phyloP scores from a whole-genome alignment of 2,329 filamentous ascomycete species.

The Aspergillus hortae region DNA sequence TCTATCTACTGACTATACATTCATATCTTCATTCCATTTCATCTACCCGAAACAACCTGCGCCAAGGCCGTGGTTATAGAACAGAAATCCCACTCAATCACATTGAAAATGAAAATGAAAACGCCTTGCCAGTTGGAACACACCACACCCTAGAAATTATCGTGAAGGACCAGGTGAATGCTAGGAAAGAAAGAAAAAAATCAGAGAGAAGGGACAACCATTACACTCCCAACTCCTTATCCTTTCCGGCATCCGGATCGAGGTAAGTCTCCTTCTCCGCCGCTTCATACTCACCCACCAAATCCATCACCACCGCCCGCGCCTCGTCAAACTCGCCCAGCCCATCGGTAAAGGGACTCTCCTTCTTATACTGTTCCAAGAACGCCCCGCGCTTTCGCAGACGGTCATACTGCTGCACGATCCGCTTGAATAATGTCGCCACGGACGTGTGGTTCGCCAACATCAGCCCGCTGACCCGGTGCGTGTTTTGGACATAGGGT shows the following conservation, averaged over 20 bases:
- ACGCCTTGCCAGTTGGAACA: constrained; percentile 13
- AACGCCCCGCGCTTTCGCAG: constrained; percentile 97
- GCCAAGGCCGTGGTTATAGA: constrained; percentile 2
- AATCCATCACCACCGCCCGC: constrained; percentile 81
- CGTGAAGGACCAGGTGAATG: constrained; percentile 3
- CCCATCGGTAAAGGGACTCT: constrained; percentile 86
- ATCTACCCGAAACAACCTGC: not conserved
- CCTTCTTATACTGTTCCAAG: constrained; percentile 93
- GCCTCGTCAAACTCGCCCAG: constrained; percentile 94
- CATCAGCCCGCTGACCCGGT: constrained; percentile 95
- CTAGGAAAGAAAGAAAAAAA: constrained; percentile 12
- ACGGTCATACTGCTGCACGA: constrained; percentile 86
- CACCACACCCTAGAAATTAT: constrained; percentile 16
- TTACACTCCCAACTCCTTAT: constrained; percentile 29
- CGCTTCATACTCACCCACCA: constrained; percentile 93
- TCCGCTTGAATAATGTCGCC: constrained; percentile 91
- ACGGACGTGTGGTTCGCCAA: constrained; percentile 97
- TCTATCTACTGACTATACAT: not conserved
- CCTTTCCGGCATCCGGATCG: constrained; percentile 62
- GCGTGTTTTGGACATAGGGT: constrained; percentile 89
- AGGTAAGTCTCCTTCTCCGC: constrained; percentile 89
- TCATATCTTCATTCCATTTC: constrained; percentile 1
- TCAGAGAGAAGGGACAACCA: not conserved
- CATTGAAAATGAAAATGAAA: constrained; percentile 3
- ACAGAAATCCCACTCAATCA: constrained; percentile 6